Evolutionary conservation across 768 basidiomycete genomes (phyloP).

Genomic region (Podaxis rugospora): DNA sequence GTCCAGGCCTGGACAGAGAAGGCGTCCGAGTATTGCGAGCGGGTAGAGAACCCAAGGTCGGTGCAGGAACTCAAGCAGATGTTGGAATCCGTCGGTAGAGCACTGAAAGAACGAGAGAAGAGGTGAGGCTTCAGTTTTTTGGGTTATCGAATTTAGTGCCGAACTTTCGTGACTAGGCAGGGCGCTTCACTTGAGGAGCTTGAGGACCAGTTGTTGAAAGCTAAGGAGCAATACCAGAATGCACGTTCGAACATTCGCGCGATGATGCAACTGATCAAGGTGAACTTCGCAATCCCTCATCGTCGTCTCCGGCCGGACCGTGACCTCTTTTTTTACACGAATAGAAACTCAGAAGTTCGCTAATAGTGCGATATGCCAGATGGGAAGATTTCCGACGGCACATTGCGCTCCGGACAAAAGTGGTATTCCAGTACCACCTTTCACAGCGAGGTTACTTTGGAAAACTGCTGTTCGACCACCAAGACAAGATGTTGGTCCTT

Average conservation of each 20-base stretch:
- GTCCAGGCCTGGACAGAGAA: constrained; percentile 58
- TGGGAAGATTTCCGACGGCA: constrained; percentile 90
- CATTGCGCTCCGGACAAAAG: constrained; percentile 83
- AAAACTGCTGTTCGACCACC: constrained; percentile 85
- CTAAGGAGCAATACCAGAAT: constrained; percentile 52
- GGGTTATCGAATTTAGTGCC: not conserved
- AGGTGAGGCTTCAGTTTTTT: constrained; percentile 32
- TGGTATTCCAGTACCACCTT: constrained; percentile 78
- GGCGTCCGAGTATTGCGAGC: constrained; percentile 59
- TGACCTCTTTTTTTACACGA: not conserved
- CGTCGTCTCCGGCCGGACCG: not conserved
- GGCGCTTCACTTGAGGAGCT: constrained; percentile 79
- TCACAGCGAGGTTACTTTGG: constrained; percentile 86
- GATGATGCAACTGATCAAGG: constrained; percentile 64
- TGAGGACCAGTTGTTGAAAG: constrained; percentile 63
- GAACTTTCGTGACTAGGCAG: constrained; percentile 39
- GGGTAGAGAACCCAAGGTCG: constrained; percentile 53
- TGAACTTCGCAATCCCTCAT: constrained; percentile 22
- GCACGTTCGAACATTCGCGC: constrained; percentile 61
- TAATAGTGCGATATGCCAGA: constrained; percentile 57
- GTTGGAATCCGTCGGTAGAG: constrained; percentile 58
- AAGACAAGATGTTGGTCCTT: constrained; percentile 54
- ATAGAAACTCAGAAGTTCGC: constrained; percentile 65
- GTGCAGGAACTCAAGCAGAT: constrained; percentile 52
- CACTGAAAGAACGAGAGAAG: constrained; percentile 63